Percentiles rank a stretch among this genome's conserved stretches.
phyloP scores from a whole-genome alignment of 176 grass and related monocot genomes.

The maize (Zea mays) region DNA sequence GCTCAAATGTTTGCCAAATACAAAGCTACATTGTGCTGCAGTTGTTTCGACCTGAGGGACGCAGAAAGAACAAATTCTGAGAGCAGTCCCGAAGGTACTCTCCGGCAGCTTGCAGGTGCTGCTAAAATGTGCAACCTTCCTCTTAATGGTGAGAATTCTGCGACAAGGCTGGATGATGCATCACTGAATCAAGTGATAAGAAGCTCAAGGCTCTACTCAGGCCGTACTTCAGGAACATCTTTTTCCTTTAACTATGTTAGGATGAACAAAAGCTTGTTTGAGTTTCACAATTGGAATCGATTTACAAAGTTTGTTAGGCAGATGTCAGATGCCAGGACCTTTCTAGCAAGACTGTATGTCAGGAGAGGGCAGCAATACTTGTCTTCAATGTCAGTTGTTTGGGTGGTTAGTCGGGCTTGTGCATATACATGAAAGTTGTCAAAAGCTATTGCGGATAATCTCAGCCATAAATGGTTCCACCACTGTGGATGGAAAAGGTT shows the following conservation, averaged over 20 bases:
- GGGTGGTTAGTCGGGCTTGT: conserved; percentile 51
- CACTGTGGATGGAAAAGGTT: conserved; percentile 19
- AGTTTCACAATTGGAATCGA: conserved; percentile 63
- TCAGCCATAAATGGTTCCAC: conserved; percentile 27
- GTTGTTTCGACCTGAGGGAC: conserved; percentile 65
- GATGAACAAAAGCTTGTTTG: conserved; percentile 74
- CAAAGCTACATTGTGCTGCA: conserved; percentile 53
- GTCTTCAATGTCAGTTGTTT: conserved; percentile 48
- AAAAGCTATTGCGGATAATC: conserved; percentile 14
- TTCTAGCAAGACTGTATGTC: conserved; percentile 60
- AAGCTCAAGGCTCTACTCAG: conserved; percentile 65
- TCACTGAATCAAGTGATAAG: conserved; percentile 65
- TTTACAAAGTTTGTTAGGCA: conserved; percentile 73
- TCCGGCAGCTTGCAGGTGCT: conserved; percentile 55
- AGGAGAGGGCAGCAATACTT: conserved; percentile 54
- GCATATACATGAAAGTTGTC: conserved; percentile 46
- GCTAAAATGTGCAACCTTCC: conserved; percentile 60
- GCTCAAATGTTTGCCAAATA: conserved; percentile 65
- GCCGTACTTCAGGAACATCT: conserved; percentile 48
- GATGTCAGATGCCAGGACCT: conserved; percentile 68
- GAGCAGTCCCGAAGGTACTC: conserved; percentile 74
- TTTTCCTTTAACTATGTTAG: conserved; percentile 85
- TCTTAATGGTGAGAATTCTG: conserved; percentile 65
- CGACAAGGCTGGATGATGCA: conserved; percentile 51
- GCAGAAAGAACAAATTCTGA: conserved; percentile 37